Evolutionary conservation across 1,284 basidiomycete species (phyloP).

Genomic region (Neotropicomus parvogracilis): DNA sequence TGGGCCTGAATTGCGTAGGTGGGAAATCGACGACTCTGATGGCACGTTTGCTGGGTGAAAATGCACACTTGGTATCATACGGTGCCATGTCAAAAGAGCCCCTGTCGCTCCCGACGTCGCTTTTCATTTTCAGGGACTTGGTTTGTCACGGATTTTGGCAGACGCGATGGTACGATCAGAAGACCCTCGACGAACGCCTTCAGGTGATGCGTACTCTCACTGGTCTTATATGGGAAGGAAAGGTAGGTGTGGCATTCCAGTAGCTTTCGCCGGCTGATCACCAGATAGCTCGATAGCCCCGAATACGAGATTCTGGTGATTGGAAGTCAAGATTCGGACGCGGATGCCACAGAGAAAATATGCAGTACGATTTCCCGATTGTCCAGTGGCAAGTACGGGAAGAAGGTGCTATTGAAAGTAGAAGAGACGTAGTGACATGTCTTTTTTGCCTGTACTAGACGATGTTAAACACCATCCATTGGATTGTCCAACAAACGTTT

Average conservation of each 20-base stretch:
- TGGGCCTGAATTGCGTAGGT: conserved; percentile 79
- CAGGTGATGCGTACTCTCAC: conserved; percentile 51
- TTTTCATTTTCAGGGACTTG: conserved; percentile 81
- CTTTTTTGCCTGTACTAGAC: background rate
- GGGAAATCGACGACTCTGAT: conserved; percentile 68
- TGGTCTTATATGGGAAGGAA: conserved; percentile 47
- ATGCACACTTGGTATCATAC: conserved; percentile 78
- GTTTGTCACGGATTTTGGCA: conserved; percentile 75
- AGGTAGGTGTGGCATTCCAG: conserved; percentile 40
- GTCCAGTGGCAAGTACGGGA: conserved; percentile 56
- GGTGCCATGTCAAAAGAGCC: conserved; percentile 87
- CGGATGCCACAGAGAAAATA: conserved; percentile 48
- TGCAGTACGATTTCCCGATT: conserved; percentile 47
- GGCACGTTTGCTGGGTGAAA: conserved; percentile 58
- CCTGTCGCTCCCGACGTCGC: conserved; percentile 69
- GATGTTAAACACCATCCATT: background rate
- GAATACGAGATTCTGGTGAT: conserved; percentile 65
- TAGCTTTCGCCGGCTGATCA: conserved; percentile 3
- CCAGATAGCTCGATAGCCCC: conserved; percentile 56
- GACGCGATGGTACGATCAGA: conserved; percentile 62
- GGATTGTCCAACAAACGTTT: too few species aligned
- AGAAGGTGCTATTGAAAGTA: conserved; percentile 67
- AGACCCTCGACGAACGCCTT: conserved; percentile 40
- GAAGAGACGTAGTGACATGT: conserved; percentile 30
- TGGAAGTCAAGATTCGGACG: conserved; percentile 45